A percentile compares a stretch with the other conserved stretches of the same genome.
Evolutionary conservation across 1,139 yeast genomes (phyloP).

Genomic region (Taphrina confusa): DNA sequence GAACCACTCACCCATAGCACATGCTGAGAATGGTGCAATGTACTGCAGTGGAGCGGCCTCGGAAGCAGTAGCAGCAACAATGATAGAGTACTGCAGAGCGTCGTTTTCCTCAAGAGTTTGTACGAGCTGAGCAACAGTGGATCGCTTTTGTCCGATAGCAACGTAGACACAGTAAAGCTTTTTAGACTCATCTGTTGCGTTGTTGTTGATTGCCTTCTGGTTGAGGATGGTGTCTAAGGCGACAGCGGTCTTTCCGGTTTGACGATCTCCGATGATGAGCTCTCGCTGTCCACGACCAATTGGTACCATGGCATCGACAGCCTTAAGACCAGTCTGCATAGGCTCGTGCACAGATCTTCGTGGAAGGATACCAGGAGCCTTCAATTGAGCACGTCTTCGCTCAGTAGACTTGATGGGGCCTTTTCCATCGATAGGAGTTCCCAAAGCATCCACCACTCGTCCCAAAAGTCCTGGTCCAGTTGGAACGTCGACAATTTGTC

Average conservation of each 20-base stretch:
- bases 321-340: slow-evolving; percentile 99
- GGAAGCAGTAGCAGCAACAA: slow-evolving; percentile 99
- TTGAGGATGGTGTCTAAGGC: slow-evolving; percentile 97
- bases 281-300: slow-evolving; percentile 99
- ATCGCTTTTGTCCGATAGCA: slow-evolving; percentile 99
- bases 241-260: slow-evolving; percentile 99
- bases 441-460: slow-evolving; percentile 99
- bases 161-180: slow-evolving; percentile 99
- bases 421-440: slow-evolving; percentile 99
- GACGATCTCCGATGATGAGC: slow-evolving; percentile 99
- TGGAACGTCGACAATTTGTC: slow-evolving; percentile 98
- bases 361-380: slow-evolving; percentile 99
- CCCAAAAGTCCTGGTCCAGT: slow-evolving; percentile 98
- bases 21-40: slow-evolving; percentile 99
- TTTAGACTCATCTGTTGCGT: slow-evolving; percentile 90
- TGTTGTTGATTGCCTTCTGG: slow-evolving; percentile 99
- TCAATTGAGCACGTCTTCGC: slow-evolving; percentile 93
- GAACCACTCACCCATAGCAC: slow-evolving; percentile 99
- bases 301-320: slow-evolving; percentile 99
- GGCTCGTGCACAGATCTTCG: slow-evolving; percentile 98
- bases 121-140: slow-evolving; percentile 98
- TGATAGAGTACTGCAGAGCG: slow-evolving; percentile 95
- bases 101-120: slow-evolving; percentile 98
- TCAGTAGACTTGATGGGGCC: slow-evolving; percentile 91
- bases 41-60: slow-evolving; percentile 99